A percentile compares a stretch with the other conserved stretches of the same genome.
phyloP scores from a whole-genome alignment of 768 basidiomycete species.

The Pleurotus djamor region DNA sequence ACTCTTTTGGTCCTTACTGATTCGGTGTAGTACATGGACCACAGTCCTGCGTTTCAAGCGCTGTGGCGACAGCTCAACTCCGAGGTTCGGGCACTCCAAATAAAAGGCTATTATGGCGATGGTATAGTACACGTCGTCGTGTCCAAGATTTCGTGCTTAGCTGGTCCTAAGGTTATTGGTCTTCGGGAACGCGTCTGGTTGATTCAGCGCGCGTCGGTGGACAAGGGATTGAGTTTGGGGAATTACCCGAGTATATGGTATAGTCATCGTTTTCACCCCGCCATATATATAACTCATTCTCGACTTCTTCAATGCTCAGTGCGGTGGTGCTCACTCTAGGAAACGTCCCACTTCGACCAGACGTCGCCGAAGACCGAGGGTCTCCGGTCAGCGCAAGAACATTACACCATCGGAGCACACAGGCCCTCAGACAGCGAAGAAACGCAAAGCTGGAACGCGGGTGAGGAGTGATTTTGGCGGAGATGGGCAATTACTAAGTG shows the following conservation, averaged over 20 bases:
- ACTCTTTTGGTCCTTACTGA: constrained; percentile 3
- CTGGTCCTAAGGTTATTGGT: constrained; percentile 67
- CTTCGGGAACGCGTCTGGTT: constrained; percentile 65
- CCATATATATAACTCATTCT: background rate
- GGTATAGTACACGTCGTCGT: constrained; percentile 33
- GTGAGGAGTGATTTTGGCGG: constrained; percentile 65
- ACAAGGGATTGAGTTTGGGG: constrained; percentile 48
- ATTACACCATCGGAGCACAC: constrained; percentile 54
- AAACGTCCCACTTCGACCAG: constrained; percentile 48
- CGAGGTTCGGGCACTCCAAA: constrained; percentile 71
- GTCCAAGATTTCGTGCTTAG: background rate
- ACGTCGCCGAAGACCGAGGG: constrained; percentile 31
- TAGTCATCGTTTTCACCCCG: too few species aligned
- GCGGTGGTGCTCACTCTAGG: constrained; percentile 75
- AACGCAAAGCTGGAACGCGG: constrained; percentile 69
- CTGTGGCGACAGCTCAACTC: constrained; percentile 64
- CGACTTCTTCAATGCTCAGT: constrained; percentile 35
- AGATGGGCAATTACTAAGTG: constrained; percentile 50
- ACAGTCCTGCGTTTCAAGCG: constrained; percentile 72
- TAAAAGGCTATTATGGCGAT: constrained; percentile 80
- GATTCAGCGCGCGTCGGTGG: constrained; percentile 59
- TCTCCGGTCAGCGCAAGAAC: constrained; percentile 23
- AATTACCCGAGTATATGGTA: constrained; percentile 80
- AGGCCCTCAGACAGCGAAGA: constrained; percentile 61
- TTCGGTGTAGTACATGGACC: constrained; percentile 68